A percentile compares a stretch with the other conserved stretches of the same genome.
Evolutionary conservation across 345 rosid genomes (phyloP).

Genomic region (Cardamine chenopodiifolia): DNA sequence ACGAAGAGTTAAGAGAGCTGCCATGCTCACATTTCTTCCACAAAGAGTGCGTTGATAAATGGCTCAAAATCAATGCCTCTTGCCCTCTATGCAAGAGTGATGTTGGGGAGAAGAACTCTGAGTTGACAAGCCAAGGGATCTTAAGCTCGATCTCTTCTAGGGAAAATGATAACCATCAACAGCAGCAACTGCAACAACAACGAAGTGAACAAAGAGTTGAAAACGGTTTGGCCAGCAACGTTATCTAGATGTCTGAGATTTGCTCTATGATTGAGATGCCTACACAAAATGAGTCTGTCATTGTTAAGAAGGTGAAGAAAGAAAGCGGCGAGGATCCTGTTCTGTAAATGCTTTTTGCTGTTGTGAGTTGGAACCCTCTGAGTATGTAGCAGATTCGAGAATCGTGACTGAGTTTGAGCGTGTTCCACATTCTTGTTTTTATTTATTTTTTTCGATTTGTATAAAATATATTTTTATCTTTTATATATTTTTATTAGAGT

Average conservation of each 20-base stretch:
- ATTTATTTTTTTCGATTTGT: no score
- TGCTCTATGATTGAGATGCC: constrained; percentile 17
- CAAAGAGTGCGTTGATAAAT: constrained; percentile 94
- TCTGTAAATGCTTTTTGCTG: constrained; percentile 27
- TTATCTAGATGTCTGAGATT: constrained; percentile 35
- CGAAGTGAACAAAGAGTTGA: constrained; percentile 47
- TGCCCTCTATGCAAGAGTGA: constrained; percentile 97
- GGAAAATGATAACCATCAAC: constrained; percentile 37
- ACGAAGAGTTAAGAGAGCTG: constrained; percentile 91
- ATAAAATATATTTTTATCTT: no score
- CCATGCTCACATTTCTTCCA: constrained; percentile 89
- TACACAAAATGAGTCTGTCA: constrained; percentile 11
- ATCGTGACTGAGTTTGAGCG: constrained; percentile 32
- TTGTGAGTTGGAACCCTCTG: constrained; percentile 15
- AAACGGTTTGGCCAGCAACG: constrained; percentile 43
- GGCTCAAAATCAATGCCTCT: constrained; percentile 91
- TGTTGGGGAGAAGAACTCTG: constrained; percentile 61
- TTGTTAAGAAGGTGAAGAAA: constrained; percentile 12
- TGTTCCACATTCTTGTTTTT: constrained; percentile 31
- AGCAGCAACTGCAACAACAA: constrained; percentile 17
- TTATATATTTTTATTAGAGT: no score
- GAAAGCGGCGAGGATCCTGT: constrained; percentile 6
- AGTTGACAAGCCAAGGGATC: constrained; percentile 47
- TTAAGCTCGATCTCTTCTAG: constrained; percentile 48
- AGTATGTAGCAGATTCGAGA: constrained; percentile 27